Evolutionary conservation across 2,329 filamentous ascomycete genomes (phyloP), one percentile per base, ranked within the genome.

Genomic region (Nemania bipapillata): DNA sequence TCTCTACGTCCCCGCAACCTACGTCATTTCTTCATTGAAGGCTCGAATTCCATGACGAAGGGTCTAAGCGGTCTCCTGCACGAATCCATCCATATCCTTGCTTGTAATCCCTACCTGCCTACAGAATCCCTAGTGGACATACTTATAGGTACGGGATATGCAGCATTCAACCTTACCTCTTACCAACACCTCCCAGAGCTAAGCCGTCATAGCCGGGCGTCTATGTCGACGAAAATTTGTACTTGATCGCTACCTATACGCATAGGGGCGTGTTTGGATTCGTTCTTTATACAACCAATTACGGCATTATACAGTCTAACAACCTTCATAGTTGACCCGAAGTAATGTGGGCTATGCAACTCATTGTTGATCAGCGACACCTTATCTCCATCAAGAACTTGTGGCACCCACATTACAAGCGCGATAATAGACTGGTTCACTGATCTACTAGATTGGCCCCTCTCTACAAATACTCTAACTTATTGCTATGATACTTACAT

Each of bases 361-460:
- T 49, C 15, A 32, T 24, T 6, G 42, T 37, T 45, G 53, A 59
- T 64, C 60, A 28, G 22, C 58, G 12, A 58, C 35, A 11, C 20
- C 22, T 20, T 45, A 12, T 40, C 52, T 54, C 47, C 20, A 26
- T 24, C 30, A 30, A 35, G 63, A 61, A 9, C 26, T 42, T n/a
- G 50, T 57, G 53, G 56, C 49, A 30, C 42, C 37, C 50, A 59
- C 24, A 11, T 11, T 17, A 17, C 45, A 37, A 20, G 40, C 32
- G 3, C n/a, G n/a, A n/a, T n/a, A n/a, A n/a, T n/a, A n/a, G 20
- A 11, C 37, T 45, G 40, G 17, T n/a, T 22, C 59, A 71, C 63
- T 37, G 72, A 75, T 75, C 72, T 73, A 53, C 73, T 59, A 65
- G 70, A 73, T 72, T 69, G 54, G 47, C 68, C 59, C 59, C 24